phyloP scores from a whole-genome alignment of 164 flowering plant species.

The grape (Vitis vinifera) region ASM3070453v1 NC_081820.1:27342001-27342500 shows the following conservation, averaged over 20 bases:
- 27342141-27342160: slow-evolving; percentile 9
- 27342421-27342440: slow-evolving; percentile 25
- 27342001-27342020: slow-evolving; percentile 17
- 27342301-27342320: slow-evolving; percentile 56
- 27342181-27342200: slow-evolving; percentile 20
- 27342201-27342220: slow-evolving; percentile 29
- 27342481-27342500: slow-evolving; percentile 3
- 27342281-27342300: slow-evolving; percentile 42
- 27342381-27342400: slow-evolving; percentile 39
- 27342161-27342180: slow-evolving; percentile 23
- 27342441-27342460: slow-evolving; percentile 15
- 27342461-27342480: slow-evolving; percentile 26
- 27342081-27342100: slow-evolving; percentile 19
- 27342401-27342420: slow-evolving; percentile 19
- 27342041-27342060: slow-evolving; percentile 8
- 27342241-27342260: slow-evolving; percentile 29
- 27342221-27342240: slow-evolving; percentile 12
- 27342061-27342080: slow-evolving; percentile 16
- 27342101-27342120: slow-evolving; percentile 26
- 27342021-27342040: neutral
- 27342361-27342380: slow-evolving; percentile 56
- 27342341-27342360: slow-evolving; percentile 42
- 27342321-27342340: slow-evolving; percentile 51
- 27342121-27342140: slow-evolving; percentile 23
- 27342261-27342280: slow-evolving; percentile 34